These are phyloP conservation scores for Suhomyces kunorum DNA, from an alignment of 1,139 yeast species.

Conservation along the genomic window DNA sequence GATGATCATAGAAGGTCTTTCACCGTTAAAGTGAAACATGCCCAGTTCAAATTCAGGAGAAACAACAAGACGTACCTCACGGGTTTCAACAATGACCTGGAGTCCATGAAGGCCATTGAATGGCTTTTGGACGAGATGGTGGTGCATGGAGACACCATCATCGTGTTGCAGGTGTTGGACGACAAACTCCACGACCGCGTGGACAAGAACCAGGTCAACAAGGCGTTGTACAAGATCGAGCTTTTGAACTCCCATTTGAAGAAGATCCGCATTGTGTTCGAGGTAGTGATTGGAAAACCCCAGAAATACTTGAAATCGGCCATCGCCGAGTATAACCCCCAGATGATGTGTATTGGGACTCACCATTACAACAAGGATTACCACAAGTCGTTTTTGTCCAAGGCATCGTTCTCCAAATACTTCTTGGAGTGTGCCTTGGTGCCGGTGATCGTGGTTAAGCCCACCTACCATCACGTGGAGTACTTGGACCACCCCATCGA, in stretches of 20 bases:
- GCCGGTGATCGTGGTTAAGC: conserved; percentile 69
- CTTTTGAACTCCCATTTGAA: conserved; percentile 48
- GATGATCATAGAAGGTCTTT: conserved; percentile 46
- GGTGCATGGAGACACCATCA: conserved; percentile 63
- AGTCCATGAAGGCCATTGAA: conserved; percentile 59
- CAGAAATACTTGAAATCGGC: conserved; percentile 56
- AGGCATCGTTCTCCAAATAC: conserved; percentile 56
- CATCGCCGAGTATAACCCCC: conserved; percentile 62
- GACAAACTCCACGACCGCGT: conserved; percentile 33
- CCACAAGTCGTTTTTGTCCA: conserved; percentile 47
- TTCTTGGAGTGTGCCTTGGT: conserved; percentile 67
- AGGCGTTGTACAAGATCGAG: conserved; percentile 43
- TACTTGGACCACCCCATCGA: conserved; percentile 27
- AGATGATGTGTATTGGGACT: conserved; percentile 65
- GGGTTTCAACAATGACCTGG: conserved; percentile 60
- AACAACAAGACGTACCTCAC: conserved; percentile 63
- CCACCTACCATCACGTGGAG: conserved; percentile 46
- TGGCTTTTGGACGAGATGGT: conserved; percentile 70
- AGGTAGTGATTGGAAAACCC: conserved; percentile 63
- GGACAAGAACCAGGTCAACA: conserved; percentile 35
- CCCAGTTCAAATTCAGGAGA: conserved; percentile 53
- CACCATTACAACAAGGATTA: conserved; percentile 32
- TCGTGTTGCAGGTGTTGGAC: conserved; percentile 61
- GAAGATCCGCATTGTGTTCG: conserved; percentile 56
- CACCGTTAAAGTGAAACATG: conserved; percentile 58